phyloP scores from a whole-genome alignment of 1,139 yeast genomes.

The Zygotorulaspora mrakii region DNA sequence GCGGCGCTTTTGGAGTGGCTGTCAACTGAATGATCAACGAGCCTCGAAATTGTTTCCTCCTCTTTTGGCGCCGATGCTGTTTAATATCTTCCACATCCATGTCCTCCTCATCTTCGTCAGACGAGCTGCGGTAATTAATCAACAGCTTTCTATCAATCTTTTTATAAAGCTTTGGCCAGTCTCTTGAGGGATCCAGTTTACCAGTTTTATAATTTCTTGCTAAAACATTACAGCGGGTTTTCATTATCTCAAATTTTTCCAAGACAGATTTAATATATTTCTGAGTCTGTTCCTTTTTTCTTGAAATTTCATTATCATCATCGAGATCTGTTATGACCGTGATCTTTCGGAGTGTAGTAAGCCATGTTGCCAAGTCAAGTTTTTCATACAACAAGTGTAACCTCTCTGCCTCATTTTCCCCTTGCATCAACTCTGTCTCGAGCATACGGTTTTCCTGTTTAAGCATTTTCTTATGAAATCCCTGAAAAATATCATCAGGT shows the following conservation, averaged over 20 bases:
- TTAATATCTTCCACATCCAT: constrained; percentile 21
- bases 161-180: constrained; percentile 17
- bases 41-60: constrained; percentile 26
- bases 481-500: constrained; percentile 43
- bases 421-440: constrained; percentile 54
- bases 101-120: constrained; percentile 34
- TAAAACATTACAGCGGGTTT: constrained; percentile 23
- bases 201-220: constrained; percentile 18
- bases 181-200: constrained; percentile 18
- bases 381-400: constrained; percentile 28
- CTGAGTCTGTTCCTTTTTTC: constrained; percentile 51
- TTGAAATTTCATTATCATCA: constrained; percentile 47
- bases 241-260: constrained; percentile 46
- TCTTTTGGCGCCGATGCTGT: constrained; percentile 17
- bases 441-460: constrained; percentile 64
- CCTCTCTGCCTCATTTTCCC: constrained; percentile 44
- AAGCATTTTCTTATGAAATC: constrained; percentile 60
- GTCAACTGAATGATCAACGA: constrained; percentile 22
- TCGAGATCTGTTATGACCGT: constrained; percentile 50
- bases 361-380: constrained; percentile 57
- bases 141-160: constrained; percentile 25
- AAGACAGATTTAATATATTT: constrained; percentile 49
- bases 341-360: constrained; percentile 46
- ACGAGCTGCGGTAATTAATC: constrained; percentile 29
- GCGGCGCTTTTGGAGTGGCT: constrained; percentile 5